Percentiles rank a stretch among this genome's conserved stretches.
phyloP scores from a whole-genome alignment of 2,329 filamentous ascomycete genomes.

The Colletotrichum sublineola region DNA sequence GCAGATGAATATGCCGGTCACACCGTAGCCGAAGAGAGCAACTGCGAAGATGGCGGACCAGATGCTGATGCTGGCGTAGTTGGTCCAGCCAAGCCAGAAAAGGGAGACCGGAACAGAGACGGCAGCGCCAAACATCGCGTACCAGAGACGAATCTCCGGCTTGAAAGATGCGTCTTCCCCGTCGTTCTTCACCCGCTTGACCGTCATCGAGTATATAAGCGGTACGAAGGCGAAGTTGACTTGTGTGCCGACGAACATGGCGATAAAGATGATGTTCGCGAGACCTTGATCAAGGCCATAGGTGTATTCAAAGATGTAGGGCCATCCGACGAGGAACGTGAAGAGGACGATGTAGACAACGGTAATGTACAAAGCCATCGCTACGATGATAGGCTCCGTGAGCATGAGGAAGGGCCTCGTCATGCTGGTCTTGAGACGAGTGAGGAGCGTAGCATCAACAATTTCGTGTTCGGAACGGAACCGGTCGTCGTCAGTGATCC shows the following conservation, averaged over 20 bases:
- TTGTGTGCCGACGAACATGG: conserved; percentile 58
- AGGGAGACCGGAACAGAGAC: conserved; percentile 57
- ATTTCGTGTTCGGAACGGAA: conserved; percentile 76
- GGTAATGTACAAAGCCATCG: conserved; percentile 64
- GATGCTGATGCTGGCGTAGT: conserved; percentile 55
- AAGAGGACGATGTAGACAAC: conserved; percentile 68
- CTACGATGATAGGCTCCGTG: conserved; percentile 55
- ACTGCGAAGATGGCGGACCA: conserved; percentile 61
- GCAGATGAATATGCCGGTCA: conserved; percentile 56
- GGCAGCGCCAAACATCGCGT: conserved; percentile 58
- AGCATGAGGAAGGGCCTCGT: conserved; percentile 57
- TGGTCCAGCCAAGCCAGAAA: conserved; percentile 66
- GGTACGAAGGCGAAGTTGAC: conserved; percentile 51
- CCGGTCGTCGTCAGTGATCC: conserved; percentile 71
- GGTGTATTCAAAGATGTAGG: conserved; percentile 60
- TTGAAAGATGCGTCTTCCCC: conserved; percentile 49
- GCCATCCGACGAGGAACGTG: conserved; percentile 65
- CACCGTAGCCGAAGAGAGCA: conserved; percentile 59
- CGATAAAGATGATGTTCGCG: conserved; percentile 58
- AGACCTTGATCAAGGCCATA: conserved; percentile 59
- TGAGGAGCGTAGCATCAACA: conserved; percentile 63
- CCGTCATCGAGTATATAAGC: conserved; percentile 51
- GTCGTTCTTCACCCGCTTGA: background rate
- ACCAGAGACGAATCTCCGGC: conserved; percentile 58
- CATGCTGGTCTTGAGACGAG: conserved; percentile 61